Evolutionary conservation across 176 grass and related monocot species (phyloP).

Genomic region (Saccharum officinarum): DNA sequence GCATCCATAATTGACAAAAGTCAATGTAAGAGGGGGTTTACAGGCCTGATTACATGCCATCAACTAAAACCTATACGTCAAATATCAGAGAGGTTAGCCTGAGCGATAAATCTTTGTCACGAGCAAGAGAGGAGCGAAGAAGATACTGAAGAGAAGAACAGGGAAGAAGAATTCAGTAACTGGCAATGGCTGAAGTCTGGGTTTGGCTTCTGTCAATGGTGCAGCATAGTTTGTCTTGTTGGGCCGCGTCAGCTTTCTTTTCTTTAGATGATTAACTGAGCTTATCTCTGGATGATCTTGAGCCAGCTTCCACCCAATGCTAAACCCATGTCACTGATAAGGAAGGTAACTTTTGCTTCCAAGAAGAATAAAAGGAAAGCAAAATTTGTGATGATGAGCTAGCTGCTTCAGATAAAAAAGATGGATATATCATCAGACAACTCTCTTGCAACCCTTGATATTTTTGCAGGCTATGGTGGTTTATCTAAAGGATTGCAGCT

Average conservation of each 20-base stretch:
- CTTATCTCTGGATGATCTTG: background rate
- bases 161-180: too few relatives aligned
- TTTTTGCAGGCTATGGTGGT: too few relatives aligned
- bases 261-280: constrained; percentile 5
- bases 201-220: too few relatives aligned
- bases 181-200: too few relatives aligned
- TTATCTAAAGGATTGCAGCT: constrained; percentile 60
- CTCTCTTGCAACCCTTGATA: too few relatives aligned
- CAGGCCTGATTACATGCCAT: background rate
- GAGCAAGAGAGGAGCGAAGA: too few relatives aligned
- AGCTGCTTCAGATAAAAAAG: constrained; percentile 30
- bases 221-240: background rate
- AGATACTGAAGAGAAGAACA: too few relatives aligned
- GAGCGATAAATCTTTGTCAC: too few relatives aligned
- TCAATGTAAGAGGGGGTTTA: constrained; percentile 44
- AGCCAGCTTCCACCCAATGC: constrained; percentile 38
- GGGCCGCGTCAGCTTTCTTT: background rate
- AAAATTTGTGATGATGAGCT: constrained; percentile 36
- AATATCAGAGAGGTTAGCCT: too few relatives aligned
- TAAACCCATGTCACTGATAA: constrained; percentile 36
- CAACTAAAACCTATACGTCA: background rate
- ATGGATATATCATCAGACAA: too few relatives aligned
- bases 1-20: constrained; percentile 36
- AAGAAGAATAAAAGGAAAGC: constrained; percentile 73
- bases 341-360: background rate